phyloP scores from a whole-genome alignment of 1,139 yeast genomes.

The Candida albicans region DNA sequence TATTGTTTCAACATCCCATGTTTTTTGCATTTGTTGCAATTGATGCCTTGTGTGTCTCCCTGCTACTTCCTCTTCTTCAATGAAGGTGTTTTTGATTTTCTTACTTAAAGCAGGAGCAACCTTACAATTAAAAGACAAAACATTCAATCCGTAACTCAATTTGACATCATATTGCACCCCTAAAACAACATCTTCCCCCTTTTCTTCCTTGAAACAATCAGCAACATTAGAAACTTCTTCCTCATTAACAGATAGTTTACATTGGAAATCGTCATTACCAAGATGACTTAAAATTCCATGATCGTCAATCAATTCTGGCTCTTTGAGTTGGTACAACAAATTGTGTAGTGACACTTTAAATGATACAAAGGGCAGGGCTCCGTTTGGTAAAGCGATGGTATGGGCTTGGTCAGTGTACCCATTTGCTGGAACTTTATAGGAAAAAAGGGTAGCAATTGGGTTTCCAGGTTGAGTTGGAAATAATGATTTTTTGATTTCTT shows the following conservation, averaged over 20 bases:
- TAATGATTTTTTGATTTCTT: conserved; percentile 29
- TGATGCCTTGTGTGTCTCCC: conserved; percentile 52
- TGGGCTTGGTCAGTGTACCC: conserved; percentile 46
- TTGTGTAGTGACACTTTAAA: conserved; percentile 47
- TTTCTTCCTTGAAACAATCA: conserved; percentile 38
- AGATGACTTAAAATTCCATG: conserved; percentile 27
- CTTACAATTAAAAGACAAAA: conserved; percentile 47
- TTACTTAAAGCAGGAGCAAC: conserved; percentile 42
- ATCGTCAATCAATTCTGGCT: conserved; percentile 33
- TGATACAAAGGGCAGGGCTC: conserved; percentile 44
- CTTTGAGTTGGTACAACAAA: conserved; percentile 36
- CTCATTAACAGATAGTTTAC: conserved; percentile 48
- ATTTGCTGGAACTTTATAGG: conserved; percentile 46
- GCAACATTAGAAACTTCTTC: conserved; percentile 44
- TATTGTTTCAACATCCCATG: conserved; percentile 49
- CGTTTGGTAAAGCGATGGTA: conserved; percentile 45
- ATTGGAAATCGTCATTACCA: conserved; percentile 44
- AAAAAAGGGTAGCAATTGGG: conserved; percentile 36
- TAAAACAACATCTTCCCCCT: conserved; percentile 18
- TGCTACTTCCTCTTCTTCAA: conserved; percentile 24
- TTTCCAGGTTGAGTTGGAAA: conserved; percentile 35
- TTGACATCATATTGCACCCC: conserved; percentile 50
- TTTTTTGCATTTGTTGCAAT: conserved; percentile 46
- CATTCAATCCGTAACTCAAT: conserved; percentile 49
- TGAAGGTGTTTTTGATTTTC: conserved; percentile 28